Evolutionary conservation across 163 green algal species (phyloP).

Genomic region (Chlamydomonas reinhardtii): DNA sequence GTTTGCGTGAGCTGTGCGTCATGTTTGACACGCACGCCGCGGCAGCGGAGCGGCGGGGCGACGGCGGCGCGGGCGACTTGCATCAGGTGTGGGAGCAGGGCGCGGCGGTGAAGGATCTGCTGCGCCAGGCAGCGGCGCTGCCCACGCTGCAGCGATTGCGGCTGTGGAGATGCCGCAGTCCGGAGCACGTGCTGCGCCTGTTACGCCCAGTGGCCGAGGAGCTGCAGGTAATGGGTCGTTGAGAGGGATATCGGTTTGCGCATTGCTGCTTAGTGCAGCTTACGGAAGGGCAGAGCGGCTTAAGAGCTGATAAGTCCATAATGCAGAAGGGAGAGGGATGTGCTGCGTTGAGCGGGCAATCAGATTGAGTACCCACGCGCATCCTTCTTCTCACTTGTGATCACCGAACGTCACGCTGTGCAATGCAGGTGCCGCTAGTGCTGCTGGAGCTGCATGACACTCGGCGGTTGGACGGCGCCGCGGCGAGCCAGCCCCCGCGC

Average conservation of each 20-base stretch:
- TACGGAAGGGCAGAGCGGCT: too few relatives aligned
- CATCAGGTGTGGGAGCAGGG: too few relatives aligned
- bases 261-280: too few relatives aligned
- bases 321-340: too few relatives aligned
- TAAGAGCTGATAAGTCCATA: too few relatives aligned
- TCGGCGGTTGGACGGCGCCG: background rate
- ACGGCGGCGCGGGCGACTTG: too few relatives aligned
- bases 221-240: constrained; percentile 1
- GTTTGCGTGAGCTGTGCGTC: constrained; percentile 25
- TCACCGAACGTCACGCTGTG: too few relatives aligned
- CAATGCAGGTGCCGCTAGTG: constrained; percentile 30
- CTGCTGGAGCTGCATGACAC: constrained; percentile 36
- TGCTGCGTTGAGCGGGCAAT: too few relatives aligned
- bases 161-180: constrained; percentile 30
- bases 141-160: constrained; percentile 35
- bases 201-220: background rate
- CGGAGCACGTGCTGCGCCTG: constrained; percentile 1
- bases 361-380: too few relatives aligned
- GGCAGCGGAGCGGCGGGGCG: too few relatives aligned
- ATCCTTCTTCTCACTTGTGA: too few relatives aligned
- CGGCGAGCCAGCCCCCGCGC: background rate
- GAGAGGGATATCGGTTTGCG: too few relatives aligned
- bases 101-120: background rate
- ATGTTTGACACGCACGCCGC: background rate
- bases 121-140: constrained; percentile 20